Evolutionary conservation across 208 protist genomes (phyloP).

Genomic region (Leishmania mexicana): DNA sequence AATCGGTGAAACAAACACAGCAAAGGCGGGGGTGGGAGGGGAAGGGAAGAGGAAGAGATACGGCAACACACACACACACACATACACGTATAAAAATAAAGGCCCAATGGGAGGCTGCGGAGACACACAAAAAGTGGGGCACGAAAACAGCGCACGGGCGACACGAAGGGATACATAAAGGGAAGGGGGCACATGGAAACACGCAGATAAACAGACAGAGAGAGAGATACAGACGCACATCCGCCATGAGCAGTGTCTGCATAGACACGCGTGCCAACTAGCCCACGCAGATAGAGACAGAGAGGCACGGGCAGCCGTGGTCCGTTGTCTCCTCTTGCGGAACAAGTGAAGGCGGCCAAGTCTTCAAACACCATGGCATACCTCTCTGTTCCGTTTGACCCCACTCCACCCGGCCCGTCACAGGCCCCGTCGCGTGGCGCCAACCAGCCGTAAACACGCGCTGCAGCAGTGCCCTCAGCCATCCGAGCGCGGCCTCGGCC

Average conservation of each 20-base stretch:
- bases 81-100: not conserved
- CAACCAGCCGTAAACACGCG: not conserved
- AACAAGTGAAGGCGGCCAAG: not conserved
- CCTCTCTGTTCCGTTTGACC: not conserved
- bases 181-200: not conserved
- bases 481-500: not conserved
- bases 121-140: not conserved
- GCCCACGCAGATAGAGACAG: not conserved
- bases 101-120: not conserved
- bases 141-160: not conserved
- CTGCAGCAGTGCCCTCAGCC: not conserved
- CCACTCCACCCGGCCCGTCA: not conserved
- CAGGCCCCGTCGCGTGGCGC: not conserved
- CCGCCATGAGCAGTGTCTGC: not conserved
- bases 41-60: not conserved
- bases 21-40: not conserved
- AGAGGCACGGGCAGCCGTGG: not conserved
- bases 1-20: not conserved
- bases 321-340: not conserved
- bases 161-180: not conserved
- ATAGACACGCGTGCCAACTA: not conserved
- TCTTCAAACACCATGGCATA: not conserved
- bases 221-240: too few species aligned
- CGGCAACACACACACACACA: not conserved
- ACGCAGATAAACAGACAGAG: not conserved